Evolutionary conservation across 768 basidiomycete genomes (phyloP), one percentile per base, ranked within the genome.

Genomic region (Psilocybe cubensis): DNA sequence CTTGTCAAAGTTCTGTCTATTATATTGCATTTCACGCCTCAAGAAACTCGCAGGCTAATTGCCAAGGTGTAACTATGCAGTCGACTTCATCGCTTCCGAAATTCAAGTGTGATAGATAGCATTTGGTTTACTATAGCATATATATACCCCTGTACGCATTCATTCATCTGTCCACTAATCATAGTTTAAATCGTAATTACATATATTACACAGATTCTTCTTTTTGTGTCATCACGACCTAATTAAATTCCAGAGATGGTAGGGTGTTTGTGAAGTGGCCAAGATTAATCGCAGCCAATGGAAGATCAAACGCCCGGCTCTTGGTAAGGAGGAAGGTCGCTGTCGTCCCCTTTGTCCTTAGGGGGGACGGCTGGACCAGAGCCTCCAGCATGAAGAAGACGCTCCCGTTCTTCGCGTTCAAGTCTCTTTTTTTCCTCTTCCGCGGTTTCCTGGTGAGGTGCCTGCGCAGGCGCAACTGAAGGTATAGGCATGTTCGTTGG

Each of bases 11-110:
- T 99, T 2, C 70, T 98, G 41, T 94, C 94, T 1, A 94, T 94
- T 35, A 94, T 98, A 47, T 72, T 98, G 35, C 91, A 85, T 38
- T 98, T 99, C 66, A 98, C 96, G 1, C 96, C 96, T 1, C 92
- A 96, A 98, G 71, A 92, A 21, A 56, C 93, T 3, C 81, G 96
- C 25, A 79, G 96, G 43, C 78, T 98, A 35, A 83, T 95, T 56
- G 87, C 96, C 8, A 97, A 96, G 78, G 89, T 95, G 28, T 89
- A 73, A 70, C 33, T 10, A 42, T 17, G 3, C 21, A 21, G 7
- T 6, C 25, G 42, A 31, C n/a, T 20, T 38, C n/a, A n/a, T n/a
- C n/a, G 27, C 41, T 52, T 38, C 12, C n/a, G 35, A n/a, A 5
- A 14, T 14, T 38, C 14, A 7, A 33, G 12, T 7, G 6, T 7